These are phyloP conservation scores for Diaporthe nobilis DNA, from an alignment of 2,329 filamentous ascomycete genomes.

Conservation along the genomic window DNA sequence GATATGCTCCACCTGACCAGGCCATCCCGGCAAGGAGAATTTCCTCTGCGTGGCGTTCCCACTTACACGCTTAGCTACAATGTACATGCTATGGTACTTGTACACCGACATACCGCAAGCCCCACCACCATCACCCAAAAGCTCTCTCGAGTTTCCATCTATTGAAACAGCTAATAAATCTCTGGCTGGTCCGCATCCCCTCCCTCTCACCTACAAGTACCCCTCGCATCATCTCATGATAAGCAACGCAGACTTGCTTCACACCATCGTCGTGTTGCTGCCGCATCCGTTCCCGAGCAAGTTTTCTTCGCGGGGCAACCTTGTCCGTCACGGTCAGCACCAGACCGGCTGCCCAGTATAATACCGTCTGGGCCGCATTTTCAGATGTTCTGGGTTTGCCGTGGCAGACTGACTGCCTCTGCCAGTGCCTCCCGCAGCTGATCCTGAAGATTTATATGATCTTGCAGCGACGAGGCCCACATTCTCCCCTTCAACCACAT, in stretches of 20 bases:
- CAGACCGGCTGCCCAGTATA: slow-evolving; percentile 33
- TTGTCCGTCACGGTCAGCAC: slow-evolving; percentile 31
- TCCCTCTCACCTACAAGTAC: slow-evolving; percentile 35
- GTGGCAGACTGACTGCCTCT: slow-evolving; percentile 30
- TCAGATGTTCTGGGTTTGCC: slow-evolving; percentile 7
- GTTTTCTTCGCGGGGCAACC: slow-evolving; percentile 31
- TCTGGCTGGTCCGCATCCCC: slow-evolving; percentile 33
- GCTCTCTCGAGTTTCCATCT: slow-evolving; percentile 36
- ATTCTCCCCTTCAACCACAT: slow-evolving; percentile 6
- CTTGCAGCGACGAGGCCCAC: slow-evolving; percentile 12
- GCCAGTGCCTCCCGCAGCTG: slow-evolving; percentile 4
- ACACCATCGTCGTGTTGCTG: slow-evolving; percentile 38
- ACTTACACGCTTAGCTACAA: slow-evolving; percentile 27
- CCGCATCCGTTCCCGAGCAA: slow-evolving; percentile 27
- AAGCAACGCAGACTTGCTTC: slow-evolving; percentile 35
- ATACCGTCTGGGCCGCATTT: slow-evolving; percentile 33
- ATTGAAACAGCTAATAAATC: slow-evolving; percentile 40
- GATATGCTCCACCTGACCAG: slow-evolving; percentile 14
- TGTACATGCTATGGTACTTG: slow-evolving; percentile 27
- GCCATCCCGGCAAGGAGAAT: slow-evolving; percentile 26
- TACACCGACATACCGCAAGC: slow-evolving; percentile 30
- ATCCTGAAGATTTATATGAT: slow-evolving; percentile 15
- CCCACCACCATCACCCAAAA: slow-evolving; percentile 38
- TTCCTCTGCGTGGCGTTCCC: slow-evolving; percentile 25
- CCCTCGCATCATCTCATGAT: slow-evolving; percentile 22